phyloP scores from a whole-genome alignment of 495 filamentous ascomycete species.

The Hypoxylon crocopeplum region DNA sequence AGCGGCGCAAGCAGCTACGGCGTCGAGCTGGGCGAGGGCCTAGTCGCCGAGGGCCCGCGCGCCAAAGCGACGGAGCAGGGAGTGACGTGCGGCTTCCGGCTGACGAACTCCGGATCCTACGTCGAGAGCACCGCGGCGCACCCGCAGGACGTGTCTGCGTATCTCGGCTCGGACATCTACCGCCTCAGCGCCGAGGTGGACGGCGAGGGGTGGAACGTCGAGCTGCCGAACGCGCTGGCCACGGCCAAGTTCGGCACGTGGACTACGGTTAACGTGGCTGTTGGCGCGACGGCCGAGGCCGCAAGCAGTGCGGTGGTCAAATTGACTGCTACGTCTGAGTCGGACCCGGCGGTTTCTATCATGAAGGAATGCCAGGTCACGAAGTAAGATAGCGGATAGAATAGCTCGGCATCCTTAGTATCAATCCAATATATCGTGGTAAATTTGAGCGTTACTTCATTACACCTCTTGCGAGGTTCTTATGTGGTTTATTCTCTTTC shows the following conservation, averaged over 20 bases:
- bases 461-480: no score
- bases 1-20: conserved; percentile 40
- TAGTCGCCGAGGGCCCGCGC: conserved; percentile 14
- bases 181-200: conserved; percentile 41
- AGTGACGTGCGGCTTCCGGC: conserved; percentile 41
- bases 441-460: no score
- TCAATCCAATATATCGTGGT: no score
- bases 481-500: no score
- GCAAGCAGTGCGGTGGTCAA: conserved; percentile 36
- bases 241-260: conserved; percentile 34
- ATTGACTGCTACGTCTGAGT: conserved; percentile 49
- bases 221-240: conserved; percentile 44
- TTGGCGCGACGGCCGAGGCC: conserved; percentile 35
- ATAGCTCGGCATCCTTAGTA: no score
- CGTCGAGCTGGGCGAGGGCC: conserved; percentile 37
- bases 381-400: conserved; percentile 6
- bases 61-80: conserved; percentile 31
- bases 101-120: conserved; percentile 43
- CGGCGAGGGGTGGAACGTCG: conserved; percentile 46
- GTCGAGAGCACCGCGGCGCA: conserved; percentile 26
- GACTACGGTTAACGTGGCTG: conserved; percentile 43
- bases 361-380: conserved; percentile 36
- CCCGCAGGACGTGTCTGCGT: conserved; percentile 40
- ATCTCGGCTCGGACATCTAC: conserved; percentile 40
- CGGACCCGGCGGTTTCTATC: conserved; percentile 36